Evolutionary conservation across 2,329 filamentous ascomycete species (phyloP).

Genomic region (Botrytis medusae): DNA sequence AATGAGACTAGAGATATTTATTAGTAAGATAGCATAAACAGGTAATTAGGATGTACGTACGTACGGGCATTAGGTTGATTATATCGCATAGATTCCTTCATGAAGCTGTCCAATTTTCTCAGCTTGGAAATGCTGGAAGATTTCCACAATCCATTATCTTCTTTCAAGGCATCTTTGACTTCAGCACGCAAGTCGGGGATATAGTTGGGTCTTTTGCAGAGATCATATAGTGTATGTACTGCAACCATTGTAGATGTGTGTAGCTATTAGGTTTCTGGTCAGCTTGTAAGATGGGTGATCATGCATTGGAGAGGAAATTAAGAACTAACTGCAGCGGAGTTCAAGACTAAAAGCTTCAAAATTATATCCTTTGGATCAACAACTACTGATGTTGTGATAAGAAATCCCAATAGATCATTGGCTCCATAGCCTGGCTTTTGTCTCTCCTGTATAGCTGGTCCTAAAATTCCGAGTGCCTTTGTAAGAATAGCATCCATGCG

Average conservation of each 20-base stretch:
- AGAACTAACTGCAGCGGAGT: not conserved
- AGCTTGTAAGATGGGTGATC: not conserved
- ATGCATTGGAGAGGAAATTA: not conserved
- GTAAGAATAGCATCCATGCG: conserved; percentile 16
- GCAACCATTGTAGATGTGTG: conserved; percentile 45
- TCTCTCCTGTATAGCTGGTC: conserved; percentile 9
- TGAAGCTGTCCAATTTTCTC: conserved; percentile 16
- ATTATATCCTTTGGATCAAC: not conserved
- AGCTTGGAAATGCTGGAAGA: not conserved
- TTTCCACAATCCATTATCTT: conserved; percentile 6
- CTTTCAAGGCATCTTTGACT: conserved; percentile 37
- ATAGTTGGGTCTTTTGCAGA: conserved; percentile 51
- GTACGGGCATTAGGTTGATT: conserved; percentile 12
- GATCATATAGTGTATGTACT: conserved; percentile 53
- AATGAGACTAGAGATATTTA: not conserved
- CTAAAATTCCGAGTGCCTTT: not conserved
- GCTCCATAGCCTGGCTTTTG: not conserved
- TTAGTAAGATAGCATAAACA: not conserved
- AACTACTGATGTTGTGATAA: not conserved
- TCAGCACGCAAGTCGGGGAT: conserved; percentile 32
- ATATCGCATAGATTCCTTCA: conserved; percentile 18
- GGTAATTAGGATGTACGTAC: not conserved
- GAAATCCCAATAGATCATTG: conserved; percentile 11
- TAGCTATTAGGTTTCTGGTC: not conserved
- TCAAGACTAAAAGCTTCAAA: conserved; percentile 11